Base-by-base conservation (phyloP, 257 asterid genomes). In the Nicotiana knightiana region DNA sequence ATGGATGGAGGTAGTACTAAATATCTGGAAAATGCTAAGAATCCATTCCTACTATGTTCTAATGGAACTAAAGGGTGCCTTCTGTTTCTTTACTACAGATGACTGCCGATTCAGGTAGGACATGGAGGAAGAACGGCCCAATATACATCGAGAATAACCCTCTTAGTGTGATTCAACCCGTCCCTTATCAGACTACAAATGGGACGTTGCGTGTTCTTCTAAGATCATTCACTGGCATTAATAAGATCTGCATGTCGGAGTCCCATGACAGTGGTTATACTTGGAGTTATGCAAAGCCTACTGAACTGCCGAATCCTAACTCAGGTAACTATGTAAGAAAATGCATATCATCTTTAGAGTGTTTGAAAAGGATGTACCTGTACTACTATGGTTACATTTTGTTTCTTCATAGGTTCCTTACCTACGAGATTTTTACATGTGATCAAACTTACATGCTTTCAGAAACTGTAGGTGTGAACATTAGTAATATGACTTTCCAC, bases 121-220 rank as follows among this genome's bases (percentile, higher is more conserved):
- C 97, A 3, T 96, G 98, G 99, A 93, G 87, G 61, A 96, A 96
- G 89, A 89, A 91, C 35, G 99, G 98, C 80, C 98, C 98, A 1
- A 93, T 96, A 86, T 92, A 92, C 88, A 88, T 93, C 66, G 79
- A 88, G 81, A 81, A 87, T 33, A 33, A 35, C 61, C 54, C 95
- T 82, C 97, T 93, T n/a, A 84, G 97, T 54, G 99, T 96, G 76
- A 96, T 93, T 83, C 99, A 96, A 84, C 98, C 98, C 1, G 97
- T 94, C 82, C 99, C 98, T 67, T 94, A 90, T 85, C 86, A 91
- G 84, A 94, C 99, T 67, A 84, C 91, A 33, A 90, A 89, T 12
- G 98, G 98, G 61, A 89, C 85, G 83, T 82, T 94, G 70, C 97
- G 98, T 6, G 83, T 90, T 83, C 93, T 96, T 39, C 80, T 96